Evolutionary conservation across 2,329 filamentous ascomycete genomes (phyloP).

Genomic region (Talaromyces sp.): DNA sequence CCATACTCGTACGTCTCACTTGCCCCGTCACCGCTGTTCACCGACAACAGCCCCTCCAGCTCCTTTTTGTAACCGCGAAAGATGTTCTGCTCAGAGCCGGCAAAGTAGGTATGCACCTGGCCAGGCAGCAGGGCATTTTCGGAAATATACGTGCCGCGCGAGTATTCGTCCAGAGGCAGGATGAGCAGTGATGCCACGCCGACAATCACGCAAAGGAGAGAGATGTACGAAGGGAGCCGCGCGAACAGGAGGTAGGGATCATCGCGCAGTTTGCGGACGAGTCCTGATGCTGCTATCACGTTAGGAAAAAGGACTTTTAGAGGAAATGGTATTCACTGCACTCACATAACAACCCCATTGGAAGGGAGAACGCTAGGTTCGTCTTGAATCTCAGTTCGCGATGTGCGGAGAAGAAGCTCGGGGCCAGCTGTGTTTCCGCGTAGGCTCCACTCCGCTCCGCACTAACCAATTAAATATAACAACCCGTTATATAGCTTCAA

Average conservation of each 20-base stretch:
- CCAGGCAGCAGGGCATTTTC: conserved; percentile 94
- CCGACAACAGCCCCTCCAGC: conserved; percentile 51
- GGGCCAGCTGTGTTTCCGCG: not conserved
- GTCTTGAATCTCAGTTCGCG: not conserved
- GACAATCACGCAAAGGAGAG: conserved; percentile 75
- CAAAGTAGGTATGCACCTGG: conserved; percentile 97
- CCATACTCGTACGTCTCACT: conserved; percentile 25
- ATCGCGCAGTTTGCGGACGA: conserved; percentile 58
- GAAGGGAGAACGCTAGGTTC: not conserved
- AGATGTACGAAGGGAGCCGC: conserved; percentile 84
- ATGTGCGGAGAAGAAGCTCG: not conserved
- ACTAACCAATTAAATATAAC: not conserved
- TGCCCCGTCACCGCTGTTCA: conserved; percentile 12
- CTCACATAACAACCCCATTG: conserved; percentile 13
- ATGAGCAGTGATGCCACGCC: conserved; percentile 87
- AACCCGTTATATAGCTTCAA: too few species aligned
- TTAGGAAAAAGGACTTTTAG: not conserved
- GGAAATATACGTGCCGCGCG: conserved; percentile 88
- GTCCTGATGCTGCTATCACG: conserved; percentile 22
- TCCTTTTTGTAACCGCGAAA: conserved; percentile 88
- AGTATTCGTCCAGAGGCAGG: conserved; percentile 85
- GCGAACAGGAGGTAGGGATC: conserved; percentile 68
- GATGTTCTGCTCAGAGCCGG: conserved; percentile 91
- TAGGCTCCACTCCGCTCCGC: not conserved
- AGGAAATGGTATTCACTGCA: not conserved